Evolutionary conservation across 352 stramenopile species (phyloP).

Genomic region (Pythium dissotocum): DNA sequence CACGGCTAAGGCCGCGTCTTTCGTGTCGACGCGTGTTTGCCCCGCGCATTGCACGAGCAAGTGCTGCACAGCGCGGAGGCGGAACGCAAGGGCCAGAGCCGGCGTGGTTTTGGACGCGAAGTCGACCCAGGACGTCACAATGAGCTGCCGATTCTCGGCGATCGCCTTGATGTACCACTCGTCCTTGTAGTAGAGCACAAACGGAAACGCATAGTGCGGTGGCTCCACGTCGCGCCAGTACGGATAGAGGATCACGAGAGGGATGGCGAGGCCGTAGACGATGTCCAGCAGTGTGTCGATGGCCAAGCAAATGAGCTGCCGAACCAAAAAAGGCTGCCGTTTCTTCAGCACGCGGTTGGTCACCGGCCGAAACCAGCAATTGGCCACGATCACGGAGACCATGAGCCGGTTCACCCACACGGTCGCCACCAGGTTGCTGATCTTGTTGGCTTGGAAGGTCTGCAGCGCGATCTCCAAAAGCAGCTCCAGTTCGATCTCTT

Average conservation of each 20-base stretch:
- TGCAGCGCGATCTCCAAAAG: conserved; percentile 29
- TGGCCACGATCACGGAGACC: conserved; percentile 13
- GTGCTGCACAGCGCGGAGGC: neutral
- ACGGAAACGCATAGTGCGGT: neutral
- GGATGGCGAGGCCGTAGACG: conserved; percentile 22
- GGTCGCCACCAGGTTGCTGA: conserved; percentile 21
- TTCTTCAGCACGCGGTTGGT: conserved; percentile 16
- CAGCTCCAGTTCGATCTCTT: neutral
- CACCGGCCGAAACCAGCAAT: conserved; percentile 29
- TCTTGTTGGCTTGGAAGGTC: conserved; percentile 29
- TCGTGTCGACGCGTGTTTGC: neutral
- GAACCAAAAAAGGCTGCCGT: conserved; percentile 1
- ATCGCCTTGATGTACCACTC: conserved; percentile 19
- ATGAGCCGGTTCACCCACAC: conserved; percentile 28
- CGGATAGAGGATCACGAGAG: conserved; percentile 11
- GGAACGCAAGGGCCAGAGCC: neutral
- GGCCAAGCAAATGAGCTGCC: conserved; percentile 9
- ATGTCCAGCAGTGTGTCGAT: conserved; percentile 26
- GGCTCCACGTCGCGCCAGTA: conserved; percentile 6
- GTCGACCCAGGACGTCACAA: conserved; percentile 21
- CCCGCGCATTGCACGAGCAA: neutral
- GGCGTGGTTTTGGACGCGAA: conserved; percentile 20
- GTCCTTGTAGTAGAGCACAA: conserved; percentile 17
- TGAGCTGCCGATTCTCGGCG: conserved; percentile 15
- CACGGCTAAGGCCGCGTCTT: neutral